A percentile compares a stretch with the other conserved stretches of the same genome.
phyloP scores from a whole-genome alignment of 345 rosid species.

The Cardiospermum halicacabum region DNA sequence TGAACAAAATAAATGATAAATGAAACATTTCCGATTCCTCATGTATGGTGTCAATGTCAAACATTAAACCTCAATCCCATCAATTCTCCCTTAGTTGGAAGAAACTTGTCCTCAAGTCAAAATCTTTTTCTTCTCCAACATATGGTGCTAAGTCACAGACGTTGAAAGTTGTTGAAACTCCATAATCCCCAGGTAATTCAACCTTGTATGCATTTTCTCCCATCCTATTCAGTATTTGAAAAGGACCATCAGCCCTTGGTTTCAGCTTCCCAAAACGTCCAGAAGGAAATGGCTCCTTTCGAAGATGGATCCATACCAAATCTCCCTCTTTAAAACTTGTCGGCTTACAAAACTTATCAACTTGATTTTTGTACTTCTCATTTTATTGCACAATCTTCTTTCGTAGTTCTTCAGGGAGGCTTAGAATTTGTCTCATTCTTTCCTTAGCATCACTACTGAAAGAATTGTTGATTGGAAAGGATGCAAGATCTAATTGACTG shows the following conservation, averaged over 20 bases:
- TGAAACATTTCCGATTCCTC: too few relatives aligned
- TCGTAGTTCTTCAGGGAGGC: neutral
- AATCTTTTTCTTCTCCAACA: too few relatives aligned
- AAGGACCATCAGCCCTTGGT: neutral
- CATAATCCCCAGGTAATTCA: too few relatives aligned
- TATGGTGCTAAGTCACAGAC: too few relatives aligned
- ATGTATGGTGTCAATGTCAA: too few relatives aligned
- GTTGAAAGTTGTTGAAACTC: too few relatives aligned
- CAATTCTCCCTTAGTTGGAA: too few relatives aligned
- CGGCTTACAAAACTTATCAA: neutral
- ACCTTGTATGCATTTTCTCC: neutral
- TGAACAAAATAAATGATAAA: too few relatives aligned
- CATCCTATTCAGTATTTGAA: neutral
- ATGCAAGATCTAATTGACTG: neutral
- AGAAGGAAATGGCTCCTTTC: neutral
- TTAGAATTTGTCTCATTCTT: neutral
- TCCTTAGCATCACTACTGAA: neutral
- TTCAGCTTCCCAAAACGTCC: neutral
- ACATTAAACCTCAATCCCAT: too few relatives aligned
- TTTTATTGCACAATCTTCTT: neutral
- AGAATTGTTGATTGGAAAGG: neutral
- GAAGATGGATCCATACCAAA: constrained; percentile 5
- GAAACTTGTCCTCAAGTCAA: too few relatives aligned
- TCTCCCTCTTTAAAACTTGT: constrained; percentile 1
- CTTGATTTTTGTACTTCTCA: neutral